phyloP scores from a whole-genome alignment of 179 eudicot species.

The Pouteria campechiana region DNA sequence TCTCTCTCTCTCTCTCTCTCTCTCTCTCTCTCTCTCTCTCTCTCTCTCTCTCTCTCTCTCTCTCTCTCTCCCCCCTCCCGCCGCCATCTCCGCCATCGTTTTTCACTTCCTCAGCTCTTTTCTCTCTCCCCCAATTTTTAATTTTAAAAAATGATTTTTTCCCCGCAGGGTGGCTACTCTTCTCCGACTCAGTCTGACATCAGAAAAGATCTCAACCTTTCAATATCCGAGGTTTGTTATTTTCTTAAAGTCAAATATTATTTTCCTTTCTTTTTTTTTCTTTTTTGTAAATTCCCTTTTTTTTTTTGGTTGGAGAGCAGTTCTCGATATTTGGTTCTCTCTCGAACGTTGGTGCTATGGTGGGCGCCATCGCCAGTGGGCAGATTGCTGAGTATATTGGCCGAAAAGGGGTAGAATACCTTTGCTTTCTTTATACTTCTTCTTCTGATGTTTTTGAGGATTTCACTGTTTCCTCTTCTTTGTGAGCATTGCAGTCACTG shows the following conservation, averaged over 20 bases:
- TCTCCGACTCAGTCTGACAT: conserved; percentile 86
- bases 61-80: no score
- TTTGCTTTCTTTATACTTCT: neutral
- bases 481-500: conserved; percentile 51
- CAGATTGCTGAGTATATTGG: conserved; percentile 95
- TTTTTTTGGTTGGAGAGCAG: conserved; percentile 33
- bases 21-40: no score
- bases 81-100: no score
- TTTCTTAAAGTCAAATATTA: neutral
- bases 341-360: conserved; percentile 97
- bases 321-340: conserved; percentile 86
- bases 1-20: no score
- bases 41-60: no score
- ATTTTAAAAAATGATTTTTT: neutral
- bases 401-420: conserved; percentile 73
- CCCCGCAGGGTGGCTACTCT: conserved; percentile 61
- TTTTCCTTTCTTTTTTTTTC: conserved; percentile 2
- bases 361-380: conserved; percentile 95
- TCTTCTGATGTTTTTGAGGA: neutral
- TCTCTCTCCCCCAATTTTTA: neutral
- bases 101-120: neutral
- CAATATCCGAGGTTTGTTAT: conserved; percentile 87
- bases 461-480: neutral
- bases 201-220: conserved; percentile 45
- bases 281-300: conserved; percentile 4